phyloP scores from a whole-genome alignment of 75 land plant genomes.

The Adiantum capillusveneris region DNA sequence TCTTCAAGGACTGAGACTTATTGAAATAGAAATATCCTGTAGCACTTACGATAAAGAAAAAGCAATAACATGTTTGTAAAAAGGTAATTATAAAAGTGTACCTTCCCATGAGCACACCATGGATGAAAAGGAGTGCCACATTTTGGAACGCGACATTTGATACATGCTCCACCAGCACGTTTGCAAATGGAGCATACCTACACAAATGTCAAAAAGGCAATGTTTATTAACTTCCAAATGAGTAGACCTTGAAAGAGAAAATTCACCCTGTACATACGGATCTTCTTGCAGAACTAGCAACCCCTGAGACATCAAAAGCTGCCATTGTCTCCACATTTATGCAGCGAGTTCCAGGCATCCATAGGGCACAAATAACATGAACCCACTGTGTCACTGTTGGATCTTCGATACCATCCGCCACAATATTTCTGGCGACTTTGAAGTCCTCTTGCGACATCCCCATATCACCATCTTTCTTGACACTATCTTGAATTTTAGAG shows the following conservation, averaged over 20 bases:
- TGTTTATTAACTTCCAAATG: neutral
- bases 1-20: too few species aligned
- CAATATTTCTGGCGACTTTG: constrained; percentile 17
- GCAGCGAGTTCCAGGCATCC: constrained; percentile 86
- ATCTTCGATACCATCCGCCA: constrained; percentile 41
- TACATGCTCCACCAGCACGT: constrained; percentile 73
- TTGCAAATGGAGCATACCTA: constrained; percentile 79
- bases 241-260: neutral
- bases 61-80: neutral
- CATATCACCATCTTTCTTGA: too few species aligned
- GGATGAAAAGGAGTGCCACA: constrained; percentile 62
- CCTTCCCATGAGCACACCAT: constrained; percentile 93
- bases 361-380: constrained; percentile 88
- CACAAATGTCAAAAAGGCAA: constrained; percentile 9
- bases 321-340: constrained; percentile 77
- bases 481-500: too few species aligned
- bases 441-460: too few species aligned
- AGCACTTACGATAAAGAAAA: too few species aligned
- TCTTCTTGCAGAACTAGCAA: constrained; percentile 33
- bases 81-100: constrained; percentile 1
- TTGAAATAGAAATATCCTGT: too few species aligned
- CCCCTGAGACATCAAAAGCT: constrained; percentile 79
- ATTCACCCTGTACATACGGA: constrained; percentile 30
- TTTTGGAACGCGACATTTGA: constrained; percentile 54
- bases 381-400: constrained; percentile 68